Conservation (phyloP, 148 eudicot genomes). For the Cornus controversa region DNA sequence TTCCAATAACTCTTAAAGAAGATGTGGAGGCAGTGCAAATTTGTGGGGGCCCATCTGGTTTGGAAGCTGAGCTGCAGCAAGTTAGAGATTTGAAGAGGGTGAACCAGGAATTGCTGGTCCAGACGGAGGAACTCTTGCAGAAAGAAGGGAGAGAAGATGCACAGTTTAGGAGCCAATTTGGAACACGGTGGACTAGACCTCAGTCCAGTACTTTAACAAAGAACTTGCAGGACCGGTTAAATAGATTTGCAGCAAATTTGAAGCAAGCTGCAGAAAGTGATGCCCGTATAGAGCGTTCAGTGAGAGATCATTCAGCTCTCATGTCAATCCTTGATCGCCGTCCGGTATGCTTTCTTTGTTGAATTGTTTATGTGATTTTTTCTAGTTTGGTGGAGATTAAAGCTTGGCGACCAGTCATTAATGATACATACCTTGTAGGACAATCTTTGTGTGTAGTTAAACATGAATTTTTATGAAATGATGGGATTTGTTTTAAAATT, state of each 20-base stretch:
- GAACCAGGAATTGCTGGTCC: constrained; percentile 82
- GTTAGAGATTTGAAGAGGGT: constrained; percentile 92
- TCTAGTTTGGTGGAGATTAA: not conserved
- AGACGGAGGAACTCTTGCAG: constrained; percentile 92
- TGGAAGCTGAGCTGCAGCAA: constrained; percentile 87
- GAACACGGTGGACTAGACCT: constrained; percentile 97
- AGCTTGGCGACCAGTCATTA: not conserved
- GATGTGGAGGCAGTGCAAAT: constrained; percentile 98
- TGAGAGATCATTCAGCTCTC: constrained; percentile 75
- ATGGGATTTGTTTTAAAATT: not conserved
- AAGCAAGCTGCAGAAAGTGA: constrained; percentile 99
- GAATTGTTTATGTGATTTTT: not conserved
- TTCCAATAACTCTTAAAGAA: constrained; percentile 77
- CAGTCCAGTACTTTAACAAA: constrained; percentile 93
- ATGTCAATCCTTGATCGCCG: constrained; percentile 91
- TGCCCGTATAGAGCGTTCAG: constrained; percentile 90
- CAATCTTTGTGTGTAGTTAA: not conserved
- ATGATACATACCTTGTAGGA: not conserved
- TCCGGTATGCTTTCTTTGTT: constrained; percentile 53
- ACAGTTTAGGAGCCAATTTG: constrained; percentile 91
- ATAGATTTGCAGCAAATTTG: constrained; percentile 87
- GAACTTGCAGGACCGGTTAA: constrained; percentile 83
- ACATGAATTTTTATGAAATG: not conserved
- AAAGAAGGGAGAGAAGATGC: constrained; percentile 92
- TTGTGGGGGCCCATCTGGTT: constrained; percentile 89